Percentiles rank a stretch among this genome's conserved stretches.
phyloP scores from a whole-genome alignment of 345 rosid genomes.

The Hibiscus tridactylites region DNA sequence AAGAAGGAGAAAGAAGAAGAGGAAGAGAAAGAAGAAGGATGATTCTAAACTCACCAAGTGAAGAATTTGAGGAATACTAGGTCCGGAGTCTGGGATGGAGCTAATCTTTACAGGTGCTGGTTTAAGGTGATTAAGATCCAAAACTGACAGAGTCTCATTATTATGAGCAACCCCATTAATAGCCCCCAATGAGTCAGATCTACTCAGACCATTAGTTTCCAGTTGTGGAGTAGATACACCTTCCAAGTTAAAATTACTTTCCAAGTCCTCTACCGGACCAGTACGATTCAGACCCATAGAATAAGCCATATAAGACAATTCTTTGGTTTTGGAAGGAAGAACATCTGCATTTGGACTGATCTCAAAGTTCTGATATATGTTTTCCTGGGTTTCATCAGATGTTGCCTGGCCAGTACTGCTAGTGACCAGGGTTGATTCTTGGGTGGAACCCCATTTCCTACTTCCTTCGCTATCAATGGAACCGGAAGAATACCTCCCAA shows the following conservation, averaged over 20 bases:
- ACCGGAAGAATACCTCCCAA: conserved; percentile 82
- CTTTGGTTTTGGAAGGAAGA: conserved; percentile 42
- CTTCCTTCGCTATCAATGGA: conserved; percentile 77
- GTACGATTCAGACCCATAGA: conserved; percentile 37
- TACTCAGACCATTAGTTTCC: conserved; percentile 50
- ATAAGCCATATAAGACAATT: conserved; percentile 29
- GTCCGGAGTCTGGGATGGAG: conserved; percentile 49
- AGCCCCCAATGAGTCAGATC: conserved; percentile 31
- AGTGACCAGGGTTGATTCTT: conserved; percentile 45
- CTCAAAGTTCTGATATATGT: conserved; percentile 56
- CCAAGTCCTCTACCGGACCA: conserved; percentile 38
- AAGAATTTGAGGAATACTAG: conserved; percentile 97
- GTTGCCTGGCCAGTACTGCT: conserved; percentile 40
- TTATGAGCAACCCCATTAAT: conserved; percentile 32
- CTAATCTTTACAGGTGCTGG: conserved; percentile 46
- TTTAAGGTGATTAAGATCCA: conserved; percentile 43
- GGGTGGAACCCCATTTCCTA: conserved; percentile 81
- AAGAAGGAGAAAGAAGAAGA: not conserved
- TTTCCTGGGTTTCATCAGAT: conserved; percentile 64
- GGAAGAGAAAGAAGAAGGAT: not conserved
- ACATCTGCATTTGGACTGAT: conserved; percentile 36
- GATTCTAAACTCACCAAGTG: conserved; percentile 57
- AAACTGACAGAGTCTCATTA: conserved; percentile 30
- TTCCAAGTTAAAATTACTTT: conserved; percentile 40
- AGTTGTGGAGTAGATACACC: conserved; percentile 37